These are phyloP conservation scores for Penicillium concentricum DNA, from an alignment of 2,329 filamentous ascomycete genomes.

Conservation along the genomic window DNA sequence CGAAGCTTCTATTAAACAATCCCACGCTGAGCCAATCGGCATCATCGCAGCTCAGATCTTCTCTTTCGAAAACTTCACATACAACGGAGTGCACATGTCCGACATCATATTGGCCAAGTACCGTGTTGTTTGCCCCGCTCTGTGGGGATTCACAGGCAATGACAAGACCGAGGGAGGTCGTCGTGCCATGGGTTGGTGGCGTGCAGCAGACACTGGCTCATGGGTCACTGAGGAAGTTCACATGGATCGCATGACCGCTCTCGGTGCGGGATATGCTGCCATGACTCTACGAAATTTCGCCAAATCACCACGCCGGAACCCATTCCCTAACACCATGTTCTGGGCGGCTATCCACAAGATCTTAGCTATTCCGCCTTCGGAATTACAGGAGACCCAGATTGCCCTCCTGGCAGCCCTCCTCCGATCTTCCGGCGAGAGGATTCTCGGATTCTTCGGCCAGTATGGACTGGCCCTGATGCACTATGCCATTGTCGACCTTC, in stretches of 20 bases:
- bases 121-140: slow-evolving; percentile 73
- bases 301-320: slow-evolving; percentile 66
- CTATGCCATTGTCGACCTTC: slow-evolving; percentile 69
- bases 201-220: slow-evolving; percentile 50
- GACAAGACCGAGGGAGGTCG: slow-evolving; percentile 71
- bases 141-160: slow-evolving; percentile 78
- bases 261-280: slow-evolving; percentile 80
- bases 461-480: slow-evolving; percentile 70
- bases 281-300: slow-evolving; percentile 80
- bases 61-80: slow-evolving; percentile 64
- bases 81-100: slow-evolving; percentile 66
- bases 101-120: slow-evolving; percentile 88
- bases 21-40: slow-evolving; percentile 75
- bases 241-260: slow-evolving; percentile 76
- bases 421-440: slow-evolving; percentile 69
- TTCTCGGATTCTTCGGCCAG: slow-evolving; percentile 78
- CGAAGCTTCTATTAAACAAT: slow-evolving; percentile 63
- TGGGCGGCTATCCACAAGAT: slow-evolving; percentile 78
- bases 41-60: slow-evolving; percentile 74
- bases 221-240: slow-evolving; percentile 72
- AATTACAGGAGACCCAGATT: slow-evolving; percentile 72
- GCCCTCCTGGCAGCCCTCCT: slow-evolving; percentile 71
- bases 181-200: slow-evolving; percentile 70
- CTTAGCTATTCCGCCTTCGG: slow-evolving; percentile 66
- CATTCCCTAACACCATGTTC: slow-evolving; percentile 75